Conservation (phyloP, 176 grass and related monocot genomes). For the Zea luxurians region DNA sequence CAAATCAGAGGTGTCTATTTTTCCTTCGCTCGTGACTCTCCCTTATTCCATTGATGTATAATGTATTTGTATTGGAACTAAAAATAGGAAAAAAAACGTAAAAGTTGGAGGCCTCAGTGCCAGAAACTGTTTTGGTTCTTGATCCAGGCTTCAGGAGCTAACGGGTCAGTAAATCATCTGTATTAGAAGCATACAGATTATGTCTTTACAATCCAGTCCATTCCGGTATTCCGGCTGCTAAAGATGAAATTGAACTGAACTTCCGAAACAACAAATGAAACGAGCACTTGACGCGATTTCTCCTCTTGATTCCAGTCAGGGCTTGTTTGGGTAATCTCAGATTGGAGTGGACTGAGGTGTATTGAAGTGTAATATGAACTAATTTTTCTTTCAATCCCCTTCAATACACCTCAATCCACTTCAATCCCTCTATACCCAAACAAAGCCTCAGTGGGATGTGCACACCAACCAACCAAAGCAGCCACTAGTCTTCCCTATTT, state of each 20-base stretch:
- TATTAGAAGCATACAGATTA: background rate
- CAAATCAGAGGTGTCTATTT: background rate
- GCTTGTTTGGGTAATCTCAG: too few relatives aligned
- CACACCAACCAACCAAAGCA: background rate
- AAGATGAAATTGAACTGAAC: background rate
- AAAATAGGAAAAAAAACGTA: background rate
- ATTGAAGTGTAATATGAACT: too few relatives aligned
- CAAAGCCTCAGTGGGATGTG: background rate
- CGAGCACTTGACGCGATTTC: background rate
- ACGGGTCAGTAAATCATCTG: background rate
- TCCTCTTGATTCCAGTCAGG: too few relatives aligned
- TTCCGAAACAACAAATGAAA: background rate
- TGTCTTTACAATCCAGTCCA: background rate
- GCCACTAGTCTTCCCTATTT: background rate
- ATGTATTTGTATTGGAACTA: background rate
- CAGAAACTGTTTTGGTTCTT: slow-evolving; percentile 6
- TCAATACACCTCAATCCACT: too few relatives aligned
- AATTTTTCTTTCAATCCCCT: too few relatives aligned
- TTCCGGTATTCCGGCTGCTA: background rate
- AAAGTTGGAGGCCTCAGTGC: background rate
- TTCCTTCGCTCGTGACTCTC: background rate
- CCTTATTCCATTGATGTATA: background rate
- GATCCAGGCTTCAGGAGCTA: background rate
- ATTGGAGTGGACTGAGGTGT: too few relatives aligned
- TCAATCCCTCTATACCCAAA: too few relatives aligned